These are phyloP conservation scores for Geotrichum phurueaensis DNA, from an alignment of 1,139 yeast species.

Conservation along the genomic window DNA sequence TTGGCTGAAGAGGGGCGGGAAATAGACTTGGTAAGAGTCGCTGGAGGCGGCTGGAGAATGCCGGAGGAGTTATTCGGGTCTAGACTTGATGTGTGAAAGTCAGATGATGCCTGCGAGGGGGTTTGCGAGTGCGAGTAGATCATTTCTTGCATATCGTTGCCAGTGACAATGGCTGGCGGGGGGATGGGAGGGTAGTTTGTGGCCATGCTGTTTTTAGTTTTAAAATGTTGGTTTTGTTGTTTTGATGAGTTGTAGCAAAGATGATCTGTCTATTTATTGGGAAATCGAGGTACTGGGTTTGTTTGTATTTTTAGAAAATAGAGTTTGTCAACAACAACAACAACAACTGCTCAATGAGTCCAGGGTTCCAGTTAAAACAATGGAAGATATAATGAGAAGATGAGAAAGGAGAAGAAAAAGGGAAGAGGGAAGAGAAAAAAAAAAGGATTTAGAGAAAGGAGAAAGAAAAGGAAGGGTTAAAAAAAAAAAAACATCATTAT, in stretches of 20 bases:
- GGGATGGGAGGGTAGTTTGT: background rate
- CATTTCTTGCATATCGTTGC: background rate
- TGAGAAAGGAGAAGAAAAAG: background rate
- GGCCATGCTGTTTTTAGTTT: background rate
- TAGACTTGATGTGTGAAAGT: background rate
- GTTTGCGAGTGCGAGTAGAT: background rate
- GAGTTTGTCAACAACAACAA: background rate
- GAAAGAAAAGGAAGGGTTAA: background rate
- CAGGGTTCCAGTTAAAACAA: background rate
- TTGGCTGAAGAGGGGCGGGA: slow-evolving; percentile 2
- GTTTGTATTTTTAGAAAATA: background rate
- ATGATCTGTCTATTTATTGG: background rate
- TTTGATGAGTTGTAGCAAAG: background rate
- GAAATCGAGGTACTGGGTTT: background rate
- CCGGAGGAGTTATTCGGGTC: background rate
- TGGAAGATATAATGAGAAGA: background rate
- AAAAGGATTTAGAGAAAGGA: background rate
- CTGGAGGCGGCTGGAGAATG: slow-evolving; percentile 6
- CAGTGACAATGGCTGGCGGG: background rate
- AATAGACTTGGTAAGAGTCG: background rate
- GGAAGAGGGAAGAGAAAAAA: background rate
- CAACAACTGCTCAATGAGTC: background rate
- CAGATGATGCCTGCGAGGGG: background rate
- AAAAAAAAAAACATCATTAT: background rate
- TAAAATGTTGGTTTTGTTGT: background rate